These are phyloP conservation scores for Fraxinus albicans DNA, from an alignment of 305 asterid genomes.

Conservation along the genomic window DNA sequence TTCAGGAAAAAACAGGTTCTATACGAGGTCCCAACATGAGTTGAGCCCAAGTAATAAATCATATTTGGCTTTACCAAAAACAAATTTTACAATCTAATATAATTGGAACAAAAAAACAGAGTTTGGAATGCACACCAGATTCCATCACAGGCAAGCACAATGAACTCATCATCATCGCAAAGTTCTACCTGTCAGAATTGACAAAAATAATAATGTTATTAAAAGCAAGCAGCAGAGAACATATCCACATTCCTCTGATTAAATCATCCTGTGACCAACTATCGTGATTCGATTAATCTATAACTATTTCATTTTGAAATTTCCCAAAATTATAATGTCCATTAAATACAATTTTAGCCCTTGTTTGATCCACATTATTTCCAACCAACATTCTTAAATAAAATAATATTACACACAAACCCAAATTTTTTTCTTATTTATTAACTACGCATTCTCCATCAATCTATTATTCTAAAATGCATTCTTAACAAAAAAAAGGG, in stretches of 20 bases:
- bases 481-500: not conserved
- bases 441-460: not conserved
- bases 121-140: slow-evolving; percentile 65
- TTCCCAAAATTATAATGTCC: not conserved
- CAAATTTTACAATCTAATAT: not conserved
- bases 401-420: not conserved
- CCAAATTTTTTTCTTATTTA: not conserved
- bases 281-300: not conserved
- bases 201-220: slow-evolving; percentile 16
- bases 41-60: not conserved
- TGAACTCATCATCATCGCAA: slow-evolving; percentile 85
- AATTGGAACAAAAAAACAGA: not conserved
- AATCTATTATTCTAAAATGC: no score
- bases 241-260: not conserved
- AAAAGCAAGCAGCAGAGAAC: not conserved
- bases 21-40: not conserved
- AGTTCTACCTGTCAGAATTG: slow-evolving; percentile 73
- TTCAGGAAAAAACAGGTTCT: not conserved
- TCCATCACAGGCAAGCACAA: slow-evolving; percentile 98
- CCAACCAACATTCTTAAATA: not conserved
- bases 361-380: not conserved
- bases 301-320: not conserved
- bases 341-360: not conserved
- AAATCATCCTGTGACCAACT: not conserved
- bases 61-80: not conserved